Evolutionary conservation across 164 flowering plant species (phyloP).

Genomic region (Santalum album): DNA sequence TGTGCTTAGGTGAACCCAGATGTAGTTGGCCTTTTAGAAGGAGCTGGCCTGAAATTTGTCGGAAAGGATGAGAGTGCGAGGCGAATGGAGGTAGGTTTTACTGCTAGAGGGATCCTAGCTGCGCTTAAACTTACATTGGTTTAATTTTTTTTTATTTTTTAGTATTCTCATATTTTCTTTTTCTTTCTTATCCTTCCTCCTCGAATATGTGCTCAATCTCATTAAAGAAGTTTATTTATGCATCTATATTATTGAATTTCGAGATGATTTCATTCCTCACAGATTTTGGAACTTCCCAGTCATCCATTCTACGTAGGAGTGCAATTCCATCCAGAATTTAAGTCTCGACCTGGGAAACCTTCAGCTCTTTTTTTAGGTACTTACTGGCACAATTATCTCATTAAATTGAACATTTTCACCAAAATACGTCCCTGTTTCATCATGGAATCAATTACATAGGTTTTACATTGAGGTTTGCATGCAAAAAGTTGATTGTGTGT

Average conservation of each 20-base stretch:
- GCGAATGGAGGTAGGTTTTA: slow-evolving; percentile 78
- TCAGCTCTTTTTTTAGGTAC: slow-evolving; percentile 82
- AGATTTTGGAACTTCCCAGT: slow-evolving; percentile 75
- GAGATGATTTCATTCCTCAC: slow-evolving; percentile 7
- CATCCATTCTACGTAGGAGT: slow-evolving; percentile 94
- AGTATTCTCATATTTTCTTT: too few species aligned
- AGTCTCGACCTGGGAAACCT: slow-evolving; percentile 89
- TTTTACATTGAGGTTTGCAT: too few species aligned
- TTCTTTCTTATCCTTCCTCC: too few species aligned
- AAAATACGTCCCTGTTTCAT: neutral
- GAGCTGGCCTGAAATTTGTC: slow-evolving; percentile 75
- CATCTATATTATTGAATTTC: neutral
- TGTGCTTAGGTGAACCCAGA: slow-evolving; percentile 78
- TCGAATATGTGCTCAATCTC: too few species aligned
- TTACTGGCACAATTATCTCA: slow-evolving; percentile 1
- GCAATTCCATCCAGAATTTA: slow-evolving; percentile 96
- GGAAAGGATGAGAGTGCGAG: slow-evolving; percentile 90
- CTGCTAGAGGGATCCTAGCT: neutral
- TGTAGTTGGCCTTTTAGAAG: slow-evolving; percentile 47
- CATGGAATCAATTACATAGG: neutral
- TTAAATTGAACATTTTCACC: neutral
- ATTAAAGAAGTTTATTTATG: neutral
- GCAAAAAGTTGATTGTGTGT: too few species aligned
- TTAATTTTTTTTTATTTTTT: too few species aligned
- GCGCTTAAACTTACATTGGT: neutral